Base-by-base conservation (phyloP, 1,284 basidiomycete species). In the Puccinia triticina region DNA sequence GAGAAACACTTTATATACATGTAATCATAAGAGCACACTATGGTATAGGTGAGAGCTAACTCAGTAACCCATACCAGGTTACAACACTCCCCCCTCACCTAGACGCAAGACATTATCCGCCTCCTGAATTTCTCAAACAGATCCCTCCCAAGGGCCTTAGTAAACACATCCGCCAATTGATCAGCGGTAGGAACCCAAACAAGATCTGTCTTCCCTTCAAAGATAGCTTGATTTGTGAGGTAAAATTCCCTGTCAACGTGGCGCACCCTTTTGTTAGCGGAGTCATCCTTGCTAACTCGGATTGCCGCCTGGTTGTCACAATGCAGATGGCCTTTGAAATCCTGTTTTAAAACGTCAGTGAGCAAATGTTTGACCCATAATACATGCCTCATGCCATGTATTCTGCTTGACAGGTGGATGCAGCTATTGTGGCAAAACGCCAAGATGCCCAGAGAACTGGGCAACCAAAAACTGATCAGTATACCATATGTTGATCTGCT, bases 341-440 rank as follows among this genome's bases (percentile, higher is more conserved):
- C 50, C 50, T 53, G 50, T n/a, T 53, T 53, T 4, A 32, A 21
- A 14, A 74, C 16, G 21, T 74, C 72, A 23, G 23, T 34, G n/a
- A 72, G 40, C 21, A 72, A 26, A 46, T 72, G 18, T 2, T 23
- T 7, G 3, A 72, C n/a, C 69, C 69, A 72, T 16, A 72, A 12
- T n/a, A 34, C 40, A 14, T 66, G 23, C 61, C 61, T 43, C 4
- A 12, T 43, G 40, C 40, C 40, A 43, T 43, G 12, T 43, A 72
- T 57, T 75, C 46, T 29, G 48, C 43, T 26, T 75, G 73, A 32
- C 50, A 10, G 3, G 73, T 53, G 12, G 48, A 75, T 3, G 73
- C 5, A 3, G 48, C 48, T 5, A 21, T 43, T 43, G 40, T 57
- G 7, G 43, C n/a, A 75, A 75, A 50, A 8, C 48, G 48, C 50